A percentile compares a stretch with the other conserved stretches of the same genome.
These are phyloP conservation scores for Cyamopsis tetragonoloba DNA, from an alignment of 306 rosid genomes.

Conservation along the genomic window DNA sequence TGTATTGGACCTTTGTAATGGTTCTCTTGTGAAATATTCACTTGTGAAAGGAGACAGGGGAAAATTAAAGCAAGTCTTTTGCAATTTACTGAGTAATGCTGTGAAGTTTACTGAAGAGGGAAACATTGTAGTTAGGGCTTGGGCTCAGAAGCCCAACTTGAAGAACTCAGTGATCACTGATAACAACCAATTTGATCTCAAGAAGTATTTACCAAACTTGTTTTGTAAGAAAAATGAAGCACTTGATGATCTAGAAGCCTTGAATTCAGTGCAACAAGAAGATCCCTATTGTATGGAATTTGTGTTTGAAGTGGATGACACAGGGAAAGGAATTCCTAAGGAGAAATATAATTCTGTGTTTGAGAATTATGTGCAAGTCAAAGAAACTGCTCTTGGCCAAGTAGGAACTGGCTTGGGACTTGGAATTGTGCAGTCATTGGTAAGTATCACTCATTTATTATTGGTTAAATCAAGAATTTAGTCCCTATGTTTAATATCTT, in stretches of 20 bases:
- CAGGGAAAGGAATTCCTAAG: constrained; percentile 87
- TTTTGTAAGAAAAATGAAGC: constrained; percentile 31
- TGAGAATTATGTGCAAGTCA: constrained; percentile 76
- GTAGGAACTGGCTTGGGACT: constrained; percentile 95
- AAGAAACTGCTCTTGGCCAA: constrained; percentile 48
- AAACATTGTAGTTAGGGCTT: constrained; percentile 52
- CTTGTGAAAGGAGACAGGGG: constrained; percentile 69
- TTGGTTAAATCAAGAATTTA: too few relatives aligned
- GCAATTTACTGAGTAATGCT: constrained; percentile 78
- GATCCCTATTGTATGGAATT: constrained; percentile 47
- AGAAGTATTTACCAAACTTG: constrained; percentile 27
- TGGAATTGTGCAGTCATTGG: constrained; percentile 84
- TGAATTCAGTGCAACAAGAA: constrained; percentile 21
- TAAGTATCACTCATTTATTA: constrained; percentile 24
- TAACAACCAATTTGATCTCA: constrained; percentile 1
- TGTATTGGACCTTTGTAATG: constrained; percentile 64
- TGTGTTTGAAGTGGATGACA: constrained; percentile 79
- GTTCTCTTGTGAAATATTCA: constrained; percentile 44
- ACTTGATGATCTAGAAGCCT: constrained; percentile 25
- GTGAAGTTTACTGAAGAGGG: constrained; percentile 75
- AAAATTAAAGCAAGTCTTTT: constrained; percentile 67
- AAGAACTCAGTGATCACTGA: constrained; percentile 39
- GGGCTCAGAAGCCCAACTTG: constrained; percentile 49
- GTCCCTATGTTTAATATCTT: too few relatives aligned
- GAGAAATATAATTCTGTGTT: constrained; percentile 59